These are phyloP conservation scores for Stachybotrys chlorohalonatus DNA, from an alignment of 2,329 filamentous ascomycete species.

Conservation along the genomic window DNA sequence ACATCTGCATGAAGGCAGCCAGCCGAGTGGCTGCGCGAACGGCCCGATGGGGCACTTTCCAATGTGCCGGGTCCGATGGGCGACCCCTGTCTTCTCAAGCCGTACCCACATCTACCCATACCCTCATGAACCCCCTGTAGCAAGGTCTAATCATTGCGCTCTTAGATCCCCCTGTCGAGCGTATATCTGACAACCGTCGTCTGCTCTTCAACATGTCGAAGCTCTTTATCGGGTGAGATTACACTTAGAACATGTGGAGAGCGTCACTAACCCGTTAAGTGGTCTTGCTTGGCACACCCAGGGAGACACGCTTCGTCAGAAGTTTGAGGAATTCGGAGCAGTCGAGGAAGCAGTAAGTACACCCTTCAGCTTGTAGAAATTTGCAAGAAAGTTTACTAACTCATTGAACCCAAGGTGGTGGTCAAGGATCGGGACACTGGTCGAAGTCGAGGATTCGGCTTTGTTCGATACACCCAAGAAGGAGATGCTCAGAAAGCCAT, in stretches of 20 bases:
- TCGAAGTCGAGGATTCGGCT: conserved; percentile 94
- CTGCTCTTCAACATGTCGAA: conserved; percentile 62
- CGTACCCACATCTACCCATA: background rate
- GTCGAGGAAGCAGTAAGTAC: conserved; percentile 90
- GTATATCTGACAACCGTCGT: background rate
- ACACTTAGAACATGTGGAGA: conserved; percentile 2
- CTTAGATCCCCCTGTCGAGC: background rate
- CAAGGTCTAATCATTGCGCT: background rate
- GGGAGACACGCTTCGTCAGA: conserved; percentile 74
- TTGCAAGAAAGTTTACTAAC: background rate
- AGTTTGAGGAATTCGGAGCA: conserved; percentile 84
- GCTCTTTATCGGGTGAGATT: conserved; percentile 81
- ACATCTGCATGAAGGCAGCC: background rate
- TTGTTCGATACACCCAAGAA: conserved; percentile 79
- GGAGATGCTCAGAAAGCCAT: conserved; percentile 71
- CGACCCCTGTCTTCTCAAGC: background rate
- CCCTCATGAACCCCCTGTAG: background rate
- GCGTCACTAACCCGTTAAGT: conserved; percentile 32
- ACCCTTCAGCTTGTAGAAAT: background rate
- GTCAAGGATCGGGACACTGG: conserved; percentile 97
- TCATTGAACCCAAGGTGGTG: conserved; percentile 57
- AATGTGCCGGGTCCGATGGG: background rate
- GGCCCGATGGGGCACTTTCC: background rate
- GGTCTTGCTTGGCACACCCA: conserved; percentile 99
- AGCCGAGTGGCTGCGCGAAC: background rate